Evolutionary conservation across 139 green algal species (phyloP).

Genomic region (Tetraselmis chui): DNA sequence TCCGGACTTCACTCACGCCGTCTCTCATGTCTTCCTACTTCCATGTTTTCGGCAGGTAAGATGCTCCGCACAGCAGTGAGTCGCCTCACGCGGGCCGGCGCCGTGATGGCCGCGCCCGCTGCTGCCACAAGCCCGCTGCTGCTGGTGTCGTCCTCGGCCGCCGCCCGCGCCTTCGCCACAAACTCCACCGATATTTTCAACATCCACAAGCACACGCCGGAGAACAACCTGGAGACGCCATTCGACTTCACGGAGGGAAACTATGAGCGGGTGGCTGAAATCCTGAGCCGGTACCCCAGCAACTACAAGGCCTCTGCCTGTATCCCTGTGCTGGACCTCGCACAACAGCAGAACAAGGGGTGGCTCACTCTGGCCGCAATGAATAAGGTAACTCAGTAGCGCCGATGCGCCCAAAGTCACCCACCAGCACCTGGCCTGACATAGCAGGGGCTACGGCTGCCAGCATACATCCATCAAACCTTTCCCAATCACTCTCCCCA

Average conservation of each 20-base stretch:
- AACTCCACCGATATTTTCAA: conserved; percentile 91
- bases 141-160: background rate
- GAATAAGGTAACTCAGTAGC: too few species aligned
- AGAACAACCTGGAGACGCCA: conserved; percentile 72
- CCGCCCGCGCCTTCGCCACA: conserved; percentile 53
- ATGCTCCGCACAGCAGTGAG: background rate
- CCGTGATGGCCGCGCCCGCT: background rate
- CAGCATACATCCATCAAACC: too few species aligned
- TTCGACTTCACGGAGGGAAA: conserved; percentile 85
- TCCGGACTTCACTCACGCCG: too few species aligned
- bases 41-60: background rate
- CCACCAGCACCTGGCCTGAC: too few species aligned
- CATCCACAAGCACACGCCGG: conserved; percentile 54
- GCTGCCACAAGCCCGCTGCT: background rate
- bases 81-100: background rate
- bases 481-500: too few species aligned
- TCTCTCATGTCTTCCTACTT: too few species aligned
- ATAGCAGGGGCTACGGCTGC: too few species aligned
- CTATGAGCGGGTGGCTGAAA: conserved; percentile 59
- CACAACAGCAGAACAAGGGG: conserved; percentile 94
- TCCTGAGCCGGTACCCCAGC: conserved; percentile 78
- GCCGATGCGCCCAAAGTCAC: too few species aligned
- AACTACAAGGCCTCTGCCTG: conserved; percentile 93
- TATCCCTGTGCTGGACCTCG: conserved; percentile 94
- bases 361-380: conserved; percentile 84